phyloP scores from a whole-genome alignment of 345 rosid genomes.

The Aurinia saxatilis region DNA sequence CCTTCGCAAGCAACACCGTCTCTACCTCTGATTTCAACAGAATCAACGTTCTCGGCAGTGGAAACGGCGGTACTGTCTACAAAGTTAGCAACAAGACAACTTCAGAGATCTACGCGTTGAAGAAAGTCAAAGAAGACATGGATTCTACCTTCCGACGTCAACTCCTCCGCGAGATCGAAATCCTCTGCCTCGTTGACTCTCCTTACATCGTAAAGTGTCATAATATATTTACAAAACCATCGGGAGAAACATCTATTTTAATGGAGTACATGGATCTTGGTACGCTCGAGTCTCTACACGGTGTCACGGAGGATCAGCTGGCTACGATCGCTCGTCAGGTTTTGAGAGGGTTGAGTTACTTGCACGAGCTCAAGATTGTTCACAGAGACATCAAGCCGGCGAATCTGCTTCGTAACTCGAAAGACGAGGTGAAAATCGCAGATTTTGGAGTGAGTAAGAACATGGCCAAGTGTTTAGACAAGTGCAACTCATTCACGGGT shows the following conservation, averaged over 20 bases:
- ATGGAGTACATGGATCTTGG: conserved; percentile 77
- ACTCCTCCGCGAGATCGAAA: conserved; percentile 51
- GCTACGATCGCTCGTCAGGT: conserved; percentile 49
- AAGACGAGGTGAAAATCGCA: conserved; percentile 57
- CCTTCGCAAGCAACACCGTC: too few species aligned
- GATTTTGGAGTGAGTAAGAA: conserved; percentile 78
- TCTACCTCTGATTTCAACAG: conserved; percentile 44
- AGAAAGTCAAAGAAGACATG: conserved; percentile 43
- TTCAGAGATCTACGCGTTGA: conserved; percentile 51
- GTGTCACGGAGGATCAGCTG: conserved; percentile 42
- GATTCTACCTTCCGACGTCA: conserved; percentile 48
- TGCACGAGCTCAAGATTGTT: conserved; percentile 55
- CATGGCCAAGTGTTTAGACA: conserved; percentile 49
- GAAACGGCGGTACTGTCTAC: conserved; percentile 75
- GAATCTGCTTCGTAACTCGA: conserved; percentile 48
- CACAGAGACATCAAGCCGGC: conserved; percentile 82
- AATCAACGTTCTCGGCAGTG: conserved; percentile 55
- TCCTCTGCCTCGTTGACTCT: conserved; percentile 65
- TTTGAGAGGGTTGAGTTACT: conserved; percentile 47
- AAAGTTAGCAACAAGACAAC: conserved; percentile 49
- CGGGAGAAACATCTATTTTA: conserved; percentile 48
- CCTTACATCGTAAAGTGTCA: conserved; percentile 50
- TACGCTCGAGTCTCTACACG: conserved; percentile 43
- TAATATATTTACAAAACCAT: conserved; percentile 42
- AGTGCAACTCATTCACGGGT: conserved; percentile 72